A percentile compares a stretch with the other conserved stretches of the same genome.
phyloP scores from a whole-genome alignment of 495 filamentous ascomycete species.

The Talaromyces thailandensis region DNA sequence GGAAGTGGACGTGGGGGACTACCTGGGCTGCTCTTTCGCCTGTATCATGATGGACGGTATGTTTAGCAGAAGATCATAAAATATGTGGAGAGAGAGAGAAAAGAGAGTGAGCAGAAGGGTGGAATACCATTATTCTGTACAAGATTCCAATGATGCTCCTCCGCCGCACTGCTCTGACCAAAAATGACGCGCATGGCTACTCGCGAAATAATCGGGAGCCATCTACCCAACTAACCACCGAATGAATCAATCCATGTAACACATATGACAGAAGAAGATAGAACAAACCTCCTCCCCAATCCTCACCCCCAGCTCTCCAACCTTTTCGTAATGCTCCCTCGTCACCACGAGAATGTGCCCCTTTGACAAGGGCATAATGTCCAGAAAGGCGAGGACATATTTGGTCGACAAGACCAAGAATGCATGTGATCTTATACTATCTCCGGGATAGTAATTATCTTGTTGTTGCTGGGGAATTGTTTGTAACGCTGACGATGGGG shows the following conservation, averaged over 20 bases:
- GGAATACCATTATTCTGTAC: slow-evolving; percentile 82
- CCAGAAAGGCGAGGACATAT: slow-evolving; percentile 72
- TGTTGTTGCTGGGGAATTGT: background rate
- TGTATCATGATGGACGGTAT: slow-evolving; percentile 15
- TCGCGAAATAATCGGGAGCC: slow-evolving; percentile 65
- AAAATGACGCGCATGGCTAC: slow-evolving; percentile 51
- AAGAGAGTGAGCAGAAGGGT: no score
- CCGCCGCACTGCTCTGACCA: slow-evolving; percentile 19
- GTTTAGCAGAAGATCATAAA: background rate
- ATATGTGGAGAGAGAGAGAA: background rate
- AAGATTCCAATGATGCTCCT: slow-evolving; percentile 74
- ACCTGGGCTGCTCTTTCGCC: slow-evolving; percentile 79
- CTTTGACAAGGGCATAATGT: slow-evolving; percentile 73
- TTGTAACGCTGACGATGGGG: slow-evolving; percentile 18
- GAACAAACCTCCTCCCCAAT: slow-evolving; percentile 45
- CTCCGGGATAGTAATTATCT: slow-evolving; percentile 11
- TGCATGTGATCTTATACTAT: slow-evolving; percentile 32
- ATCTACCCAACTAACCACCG: slow-evolving; percentile 47
- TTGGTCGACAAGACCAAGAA: slow-evolving; percentile 68
- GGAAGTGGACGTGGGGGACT: slow-evolving; percentile 86
- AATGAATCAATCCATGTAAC: no score
- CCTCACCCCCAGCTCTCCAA: slow-evolving; percentile 50
- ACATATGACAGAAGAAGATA: no score
- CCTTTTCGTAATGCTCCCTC: slow-evolving; percentile 59
- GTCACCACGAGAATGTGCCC: slow-evolving; percentile 76